Conservation (phyloP, 257 asterid genomes). For the Forsythia suspensa region DNA sequence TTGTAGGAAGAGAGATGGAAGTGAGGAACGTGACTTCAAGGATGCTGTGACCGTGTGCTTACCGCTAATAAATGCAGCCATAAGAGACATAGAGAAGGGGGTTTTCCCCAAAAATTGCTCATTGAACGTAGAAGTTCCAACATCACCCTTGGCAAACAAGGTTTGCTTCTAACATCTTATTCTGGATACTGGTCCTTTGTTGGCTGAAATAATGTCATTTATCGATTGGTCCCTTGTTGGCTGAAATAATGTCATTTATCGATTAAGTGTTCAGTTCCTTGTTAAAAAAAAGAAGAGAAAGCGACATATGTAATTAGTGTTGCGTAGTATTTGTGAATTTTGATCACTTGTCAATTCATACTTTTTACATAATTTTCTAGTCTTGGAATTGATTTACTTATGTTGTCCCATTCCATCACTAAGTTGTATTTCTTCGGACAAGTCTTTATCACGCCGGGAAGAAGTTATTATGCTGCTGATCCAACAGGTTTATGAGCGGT, state of each 20-base stretch:
- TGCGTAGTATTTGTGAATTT: background rate
- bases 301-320: background rate
- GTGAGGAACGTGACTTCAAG: slow-evolving; percentile 83
- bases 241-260: slow-evolving; percentile 2
- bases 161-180: slow-evolving; percentile 34
- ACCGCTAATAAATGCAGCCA: slow-evolving; percentile 73
- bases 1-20: slow-evolving; percentile 73
- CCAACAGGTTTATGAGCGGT: background rate
- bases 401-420: background rate
- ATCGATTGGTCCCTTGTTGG: slow-evolving; percentile 1
- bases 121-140: slow-evolving; percentile 68
- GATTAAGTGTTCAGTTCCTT: background rate
- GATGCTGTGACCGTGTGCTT: slow-evolving; percentile 85
- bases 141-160: slow-evolving; percentile 77
- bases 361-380: background rate
- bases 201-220: slow-evolving; percentile 1
- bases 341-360: background rate
- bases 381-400: background rate
- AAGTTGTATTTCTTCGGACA: background rate
- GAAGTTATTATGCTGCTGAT: background rate
- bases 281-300: background rate
- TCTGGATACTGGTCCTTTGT: background rate
- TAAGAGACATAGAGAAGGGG: slow-evolving; percentile 78
- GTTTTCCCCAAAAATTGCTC: slow-evolving; percentile 73
- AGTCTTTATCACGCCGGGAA: background rate